phyloP scores from a whole-genome alignment of 768 basidiomycete species.

The Boletus vermiculosoides region DNA sequence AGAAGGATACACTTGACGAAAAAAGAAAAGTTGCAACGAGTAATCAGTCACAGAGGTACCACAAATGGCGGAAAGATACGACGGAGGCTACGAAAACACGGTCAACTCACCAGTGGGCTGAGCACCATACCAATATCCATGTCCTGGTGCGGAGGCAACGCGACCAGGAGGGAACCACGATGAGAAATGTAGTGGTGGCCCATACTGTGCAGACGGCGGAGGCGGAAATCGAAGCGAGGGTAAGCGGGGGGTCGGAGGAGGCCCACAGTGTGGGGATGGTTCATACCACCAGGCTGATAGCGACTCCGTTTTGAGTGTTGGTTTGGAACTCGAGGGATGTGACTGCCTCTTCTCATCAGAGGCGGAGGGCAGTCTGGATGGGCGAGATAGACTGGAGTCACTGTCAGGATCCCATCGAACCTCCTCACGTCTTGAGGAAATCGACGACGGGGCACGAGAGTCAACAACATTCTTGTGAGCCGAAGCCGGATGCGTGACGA shows the following conservation, averaged over 20 bases:
- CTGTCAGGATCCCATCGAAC: slow-evolving; percentile 20
- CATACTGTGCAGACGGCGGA: slow-evolving; percentile 12
- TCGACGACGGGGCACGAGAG: not conserved
- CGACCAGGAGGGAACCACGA: slow-evolving; percentile 16
- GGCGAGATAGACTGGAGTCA: not conserved
- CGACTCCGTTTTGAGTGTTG: slow-evolving; percentile 11
- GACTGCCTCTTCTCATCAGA: slow-evolving; percentile 1
- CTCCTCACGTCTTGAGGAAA: not conserved
- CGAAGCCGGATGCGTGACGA: not conserved
- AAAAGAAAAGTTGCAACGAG: not conserved
- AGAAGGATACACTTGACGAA: not conserved
- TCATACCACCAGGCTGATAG: slow-evolving; percentile 10
- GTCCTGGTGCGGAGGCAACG: slow-evolving; percentile 11
- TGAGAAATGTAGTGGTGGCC: slow-evolving; percentile 12
- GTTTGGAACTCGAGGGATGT: slow-evolving; percentile 1
- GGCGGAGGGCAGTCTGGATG: not conserved
- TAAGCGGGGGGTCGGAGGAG: not conserved
- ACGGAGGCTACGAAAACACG: slow-evolving; percentile 1
- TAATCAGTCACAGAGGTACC: not conserved
- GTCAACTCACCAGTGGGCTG: slow-evolving; percentile 21
- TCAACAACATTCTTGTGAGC: not conserved
- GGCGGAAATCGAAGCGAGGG: slow-evolving; percentile 14
- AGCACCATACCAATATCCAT: slow-evolving; percentile 23
- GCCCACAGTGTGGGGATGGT: slow-evolving; percentile 8
- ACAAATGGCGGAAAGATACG: not conserved